Base-by-base conservation (phyloP, 768 basidiomycete species). In the Suillus bovinus region DNA sequence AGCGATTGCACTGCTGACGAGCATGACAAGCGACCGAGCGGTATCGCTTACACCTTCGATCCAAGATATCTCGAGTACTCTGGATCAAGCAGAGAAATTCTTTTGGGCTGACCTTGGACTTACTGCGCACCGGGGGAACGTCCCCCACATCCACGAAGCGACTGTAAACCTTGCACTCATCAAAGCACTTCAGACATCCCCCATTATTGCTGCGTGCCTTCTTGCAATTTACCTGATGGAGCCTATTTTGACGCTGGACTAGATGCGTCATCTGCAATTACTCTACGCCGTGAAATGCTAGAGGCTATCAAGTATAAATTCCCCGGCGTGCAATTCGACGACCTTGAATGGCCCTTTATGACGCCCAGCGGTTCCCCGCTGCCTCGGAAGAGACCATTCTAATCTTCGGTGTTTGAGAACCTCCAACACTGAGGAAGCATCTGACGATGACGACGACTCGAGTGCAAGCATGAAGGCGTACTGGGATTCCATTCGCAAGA, bases 1-100 rank as follows among this genome's bases (percentile, higher is more conserved):
- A 97, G 91, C 91, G 27, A 89, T 96, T 63, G 86, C 93, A 4
- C 81, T 94, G 60, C 93, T 93, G 0, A 87, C 92, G 85, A 87
- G 90, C 0, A 86, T 89, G 79, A 82, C 84, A 0, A 79, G 80
- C 34, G 79, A 80, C 60, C 75, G 77, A 61, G 72, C 69, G 3
- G 67, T 71, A 52, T 67, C 76, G 22, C 69, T 78, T n/a, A 75
- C 78, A 24, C 76, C 81, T 42, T 81, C 83, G 2, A 81, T 80
- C 0, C 80, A 82, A 63, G 88, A 87, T 39, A 85, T 90, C 41
- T 74, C 89, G 10, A 74, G 74, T 22, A 81, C 85, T 0, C 78
- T 99, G 44, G 81, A 81, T 16, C 80, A 84, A 5, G 90, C 94
- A 0, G 92, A 92, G 67, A 79, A 82, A 61, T 72, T 89, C 22